A percentile compares a stretch with the other conserved stretches of the same genome.
Conservation (phyloP, 2,329 filamentous ascomycete genomes). For the Fusarium metavorans region DNA sequence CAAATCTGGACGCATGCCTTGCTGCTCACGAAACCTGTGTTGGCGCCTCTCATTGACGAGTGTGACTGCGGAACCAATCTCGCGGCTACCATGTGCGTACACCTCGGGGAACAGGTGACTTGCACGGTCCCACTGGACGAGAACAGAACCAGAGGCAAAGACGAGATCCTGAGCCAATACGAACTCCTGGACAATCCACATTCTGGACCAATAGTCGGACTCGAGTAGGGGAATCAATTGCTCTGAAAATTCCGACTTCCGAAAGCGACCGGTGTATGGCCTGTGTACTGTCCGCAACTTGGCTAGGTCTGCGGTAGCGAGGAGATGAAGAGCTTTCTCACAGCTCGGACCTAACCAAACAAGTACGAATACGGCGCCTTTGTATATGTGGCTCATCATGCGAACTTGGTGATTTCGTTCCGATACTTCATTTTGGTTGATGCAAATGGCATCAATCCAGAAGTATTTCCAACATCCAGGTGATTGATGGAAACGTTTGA, state of each 20-base stretch:
- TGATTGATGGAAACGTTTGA: neutral
- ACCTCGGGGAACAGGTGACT: neutral
- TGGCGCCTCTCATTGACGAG: neutral
- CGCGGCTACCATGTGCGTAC: neutral
- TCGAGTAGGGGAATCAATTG: neutral
- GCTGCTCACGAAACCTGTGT: neutral
- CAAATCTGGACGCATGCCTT: neutral
- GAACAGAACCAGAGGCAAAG: neutral
- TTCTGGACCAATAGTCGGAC: neutral
- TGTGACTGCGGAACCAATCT: neutral
- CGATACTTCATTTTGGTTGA: neutral
- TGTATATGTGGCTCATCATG: neutral
- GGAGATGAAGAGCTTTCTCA: neutral
- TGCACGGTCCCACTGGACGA: neutral
- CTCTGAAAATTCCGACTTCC: neutral
- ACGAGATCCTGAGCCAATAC: neutral
- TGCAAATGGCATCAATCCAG: neutral
- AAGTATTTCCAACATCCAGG: neutral
- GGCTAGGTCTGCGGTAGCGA: neutral
- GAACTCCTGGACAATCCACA: neutral
- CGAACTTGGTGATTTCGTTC: neutral
- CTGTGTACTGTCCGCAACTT: neutral
- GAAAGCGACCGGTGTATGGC: neutral
- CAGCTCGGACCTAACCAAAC: neutral
- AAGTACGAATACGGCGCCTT: neutral